phyloP scores from a whole-genome alignment of 2,329 filamentous ascomycete species.

The Alternaria sp. region DNA sequence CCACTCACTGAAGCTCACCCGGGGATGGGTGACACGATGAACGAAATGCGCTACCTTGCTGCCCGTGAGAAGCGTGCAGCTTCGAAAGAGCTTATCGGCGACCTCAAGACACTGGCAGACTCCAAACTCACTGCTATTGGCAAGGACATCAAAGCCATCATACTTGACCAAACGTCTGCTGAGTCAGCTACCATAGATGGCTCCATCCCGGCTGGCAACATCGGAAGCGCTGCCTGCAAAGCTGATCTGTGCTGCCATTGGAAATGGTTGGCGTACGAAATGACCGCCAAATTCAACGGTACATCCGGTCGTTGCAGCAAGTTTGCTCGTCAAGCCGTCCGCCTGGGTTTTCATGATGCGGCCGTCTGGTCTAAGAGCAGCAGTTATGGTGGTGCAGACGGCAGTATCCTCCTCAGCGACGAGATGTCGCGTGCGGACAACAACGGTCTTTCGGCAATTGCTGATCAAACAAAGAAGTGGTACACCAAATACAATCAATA shows the following conservation, averaged over 20 bases:
- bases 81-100: conserved; percentile 47
- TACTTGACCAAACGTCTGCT: conserved; percentile 37
- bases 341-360: conserved; percentile 48
- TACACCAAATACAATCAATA: conserved; percentile 47
- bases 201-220: conserved; percentile 38
- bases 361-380: conserved; percentile 42
- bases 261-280: conserved; percentile 48
- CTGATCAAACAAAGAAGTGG: conserved; percentile 42
- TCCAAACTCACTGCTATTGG: conserved; percentile 43
- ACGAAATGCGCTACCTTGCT: conserved; percentile 28
- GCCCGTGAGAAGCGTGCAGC: conserved; percentile 33
- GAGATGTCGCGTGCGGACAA: conserved; percentile 42
- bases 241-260: conserved; percentile 48
- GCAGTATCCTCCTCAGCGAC: conserved; percentile 44
- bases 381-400: conserved; percentile 45
- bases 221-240: conserved; percentile 46
- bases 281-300: conserved; percentile 47
- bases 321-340: conserved; percentile 44
- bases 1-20: conserved; percentile 33
- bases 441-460: conserved; percentile 39
- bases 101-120: conserved; percentile 44
- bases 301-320: conserved; percentile 46
- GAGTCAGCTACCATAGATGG: conserved; percentile 32
- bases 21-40: conserved; percentile 40
- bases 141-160: conserved; percentile 47